These are phyloP conservation scores for Pythium vanterpoolii DNA, from an alignment of 352 stramenopile species.

Conservation along the genomic window DNA sequence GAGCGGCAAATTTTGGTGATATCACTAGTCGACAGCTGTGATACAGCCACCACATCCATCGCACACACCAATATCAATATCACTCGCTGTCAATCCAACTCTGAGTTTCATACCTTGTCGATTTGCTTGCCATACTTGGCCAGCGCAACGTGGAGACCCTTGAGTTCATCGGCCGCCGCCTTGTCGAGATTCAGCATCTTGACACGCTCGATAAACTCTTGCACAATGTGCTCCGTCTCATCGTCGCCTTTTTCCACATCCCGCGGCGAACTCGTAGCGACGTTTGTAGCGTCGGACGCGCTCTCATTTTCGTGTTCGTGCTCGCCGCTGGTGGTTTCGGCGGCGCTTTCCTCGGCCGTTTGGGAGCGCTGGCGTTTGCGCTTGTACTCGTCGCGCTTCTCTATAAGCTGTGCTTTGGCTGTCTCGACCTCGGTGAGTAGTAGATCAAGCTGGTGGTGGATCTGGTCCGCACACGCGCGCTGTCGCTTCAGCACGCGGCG, in stretches of 20 bases:
- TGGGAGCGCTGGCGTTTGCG: constrained; percentile 50
- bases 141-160: constrained; percentile 60
- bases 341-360: constrained; percentile 16
- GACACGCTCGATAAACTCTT: constrained; percentile 64
- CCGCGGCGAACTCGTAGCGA: not conserved
- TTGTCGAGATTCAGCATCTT: constrained; percentile 70
- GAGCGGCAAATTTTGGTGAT: constrained; percentile 61
- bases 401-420: constrained; percentile 53
- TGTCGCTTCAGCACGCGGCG: constrained; percentile 73
- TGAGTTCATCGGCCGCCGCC: constrained; percentile 63
- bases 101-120: constrained; percentile 48
- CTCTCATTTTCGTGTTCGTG: constrained; percentile 22
- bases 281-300: constrained; percentile 3
- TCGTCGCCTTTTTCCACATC: constrained; percentile 49
- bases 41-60: not conserved
- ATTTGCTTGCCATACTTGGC: constrained; percentile 82
- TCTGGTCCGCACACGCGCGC: constrained; percentile 50
- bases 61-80: not conserved
- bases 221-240: constrained; percentile 60
- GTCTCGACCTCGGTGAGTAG: constrained; percentile 57
- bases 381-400: constrained; percentile 53
- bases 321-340: constrained; percentile 1
- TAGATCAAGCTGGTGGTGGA: constrained; percentile 60
- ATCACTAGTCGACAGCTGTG: constrained; percentile 42
- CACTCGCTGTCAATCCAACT: not conserved